Base-by-base conservation (phyloP, 305 asterid genomes). In the Withania somnifera region DNA sequence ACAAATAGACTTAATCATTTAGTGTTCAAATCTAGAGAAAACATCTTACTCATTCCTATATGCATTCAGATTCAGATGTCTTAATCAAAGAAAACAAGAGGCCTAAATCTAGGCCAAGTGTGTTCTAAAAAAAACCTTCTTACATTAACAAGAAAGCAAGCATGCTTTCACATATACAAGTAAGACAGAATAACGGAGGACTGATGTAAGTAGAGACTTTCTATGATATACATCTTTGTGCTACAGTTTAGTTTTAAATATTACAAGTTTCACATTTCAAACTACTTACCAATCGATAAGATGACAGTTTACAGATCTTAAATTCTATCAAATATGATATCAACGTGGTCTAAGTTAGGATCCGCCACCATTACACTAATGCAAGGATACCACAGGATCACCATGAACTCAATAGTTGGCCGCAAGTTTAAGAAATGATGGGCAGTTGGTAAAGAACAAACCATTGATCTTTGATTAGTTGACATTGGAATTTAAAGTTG, bases 111-210 rank as follows among this genome's bases (percentile, higher is more conserved):
- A 47, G 40, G 24, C 2, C 3, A 73, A 32, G 42, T 45, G 26
- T 47, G 79, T 42, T 73, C 40, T 15, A 69, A 40, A 20, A 40
- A 13, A 69, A 69, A 40, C 60, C 60, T 73, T 73, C 58, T 14
- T 73, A 73, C 40, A 19, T 24, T 73, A 73, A 73, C 79, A 73
- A 73, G 24, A 73, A n/a, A 73, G 56, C 60, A 73, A 45, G 79
- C 79, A 45, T 24, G 15, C 60, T 71, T 22, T 3, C 78, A 24
- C 20, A 54, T 40, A 69, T 71, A 58, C 58, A 73, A 73, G 78
- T 15, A 19, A 73, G 79, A 3, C 19, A 73, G 26, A 6, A 57
- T 40, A 7, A 73, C 24, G 3, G 15, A 36, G 78, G 38, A 68
- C 10, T 24, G 40, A 15, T 73, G 42, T 73, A 73, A 45, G 58